Base-by-base conservation (phyloP, 2,329 filamentous ascomycete species). In the Emmonsia crescens region DNA sequence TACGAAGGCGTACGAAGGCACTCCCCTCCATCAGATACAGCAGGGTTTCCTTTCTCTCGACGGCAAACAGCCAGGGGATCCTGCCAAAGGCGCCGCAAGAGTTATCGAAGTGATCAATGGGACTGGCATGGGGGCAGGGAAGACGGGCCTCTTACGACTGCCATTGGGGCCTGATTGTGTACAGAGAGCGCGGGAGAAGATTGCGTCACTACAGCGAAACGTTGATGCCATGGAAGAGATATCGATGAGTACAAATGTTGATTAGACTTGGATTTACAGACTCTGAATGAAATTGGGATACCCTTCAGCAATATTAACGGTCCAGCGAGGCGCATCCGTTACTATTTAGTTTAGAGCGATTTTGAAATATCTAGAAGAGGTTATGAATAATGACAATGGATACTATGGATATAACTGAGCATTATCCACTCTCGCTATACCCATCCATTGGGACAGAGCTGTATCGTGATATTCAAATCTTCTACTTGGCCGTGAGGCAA, bases 91-190 rank as follows among this genome's bases (percentile, higher is more conserved):
- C 36, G 68, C 66, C 29, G 59, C 65, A 58, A 60, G 68, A 46
- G 65, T 72, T 60, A 60, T 72, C 16, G 70, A 73, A 24, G 66
- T 67, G 19, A 61, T 72, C 27, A 66, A 64, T 38, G 65, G 67
- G 12, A 68, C 66, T 4, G 69, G 68, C 1, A 64, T 71, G 61
- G 68, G 65, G 21, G 66, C 57, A 48, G 68, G 68, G 19, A 69
- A 69, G 42, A 65, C 60, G 14, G 54, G 63, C 14, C 60, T 70
- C 8, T 51, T 67, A 42, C 65, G 70, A 33, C 63, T 73, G 48
- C 67, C 66, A n/a, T 63, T 71, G 38, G 70, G 71, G 5, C 57
- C 64, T 49, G 71, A 73, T 64, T 68, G 66, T 58, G 61, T 66
- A 31, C 40, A 63, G n/a, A 63, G 64, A 2, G 63, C 66, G 24